Evolutionary conservation across 768 basidiomycete species (phyloP).

Genomic region (Myochromella boudieri): DNA sequence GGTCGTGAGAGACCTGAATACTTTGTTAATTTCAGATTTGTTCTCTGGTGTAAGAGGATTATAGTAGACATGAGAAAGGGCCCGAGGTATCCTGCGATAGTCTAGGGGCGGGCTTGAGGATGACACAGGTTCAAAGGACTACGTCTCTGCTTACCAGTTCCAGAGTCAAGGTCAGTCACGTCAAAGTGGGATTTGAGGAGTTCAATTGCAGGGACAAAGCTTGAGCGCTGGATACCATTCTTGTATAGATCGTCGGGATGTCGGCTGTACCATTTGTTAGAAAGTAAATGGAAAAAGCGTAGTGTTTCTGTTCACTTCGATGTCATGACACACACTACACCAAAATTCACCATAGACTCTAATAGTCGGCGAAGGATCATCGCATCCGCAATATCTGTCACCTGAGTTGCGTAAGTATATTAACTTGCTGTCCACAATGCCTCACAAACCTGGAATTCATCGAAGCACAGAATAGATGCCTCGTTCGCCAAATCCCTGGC

Average conservation of each 20-base stretch:
- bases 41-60: slow-evolving; percentile 72
- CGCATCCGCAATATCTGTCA: slow-evolving; percentile 96
- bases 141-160: slow-evolving; percentile 64
- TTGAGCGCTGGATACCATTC: slow-evolving; percentile 95
- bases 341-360: slow-evolving; percentile 82
- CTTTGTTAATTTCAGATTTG: slow-evolving; percentile 69
- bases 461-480: slow-evolving; percentile 88
- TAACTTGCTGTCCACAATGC: slow-evolving; percentile 1
- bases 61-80: slow-evolving; percentile 93
- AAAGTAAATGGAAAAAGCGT: background rate
- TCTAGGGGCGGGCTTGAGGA: slow-evolving; percentile 46
- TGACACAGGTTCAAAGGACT: slow-evolving; percentile 1
- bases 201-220: slow-evolving; percentile 94
- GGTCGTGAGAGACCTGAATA: slow-evolving; percentile 74
- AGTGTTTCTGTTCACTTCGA: slow-evolving; percentile 82
- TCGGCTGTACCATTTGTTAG: slow-evolving; percentile 56
- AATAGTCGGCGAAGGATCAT: slow-evolving; percentile 94
- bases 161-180: slow-evolving; percentile 93
- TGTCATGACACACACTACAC: slow-evolving; percentile 93
- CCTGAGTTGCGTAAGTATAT: slow-evolving; percentile 37
- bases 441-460: slow-evolving; percentile 88
- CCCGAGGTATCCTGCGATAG: slow-evolving; percentile 91
- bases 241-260: slow-evolving; percentile 97
- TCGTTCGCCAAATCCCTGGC: slow-evolving; percentile 85
- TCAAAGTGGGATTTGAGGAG: slow-evolving; percentile 85